phyloP scores from a whole-genome alignment of 2,329 filamentous ascomycete genomes.

The Penicillium sp. region DNA sequence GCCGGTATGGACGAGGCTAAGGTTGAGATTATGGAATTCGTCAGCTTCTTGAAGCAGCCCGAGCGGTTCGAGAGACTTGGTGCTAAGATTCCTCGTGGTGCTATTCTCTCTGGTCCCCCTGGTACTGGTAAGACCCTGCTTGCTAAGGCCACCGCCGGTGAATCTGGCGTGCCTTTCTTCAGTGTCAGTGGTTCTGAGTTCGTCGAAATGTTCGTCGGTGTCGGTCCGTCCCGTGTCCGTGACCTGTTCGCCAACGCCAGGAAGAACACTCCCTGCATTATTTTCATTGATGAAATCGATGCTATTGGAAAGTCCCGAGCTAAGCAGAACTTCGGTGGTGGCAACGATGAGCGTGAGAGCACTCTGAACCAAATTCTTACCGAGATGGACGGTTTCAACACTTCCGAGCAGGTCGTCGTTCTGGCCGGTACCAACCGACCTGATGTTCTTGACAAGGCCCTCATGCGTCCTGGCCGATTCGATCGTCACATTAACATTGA shows the following conservation, averaged over 20 bases:
- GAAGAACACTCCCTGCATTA: slow-evolving; percentile 96
- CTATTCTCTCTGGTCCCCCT: slow-evolving; percentile 94
- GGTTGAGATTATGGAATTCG: slow-evolving; percentile 98
- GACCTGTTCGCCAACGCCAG: slow-evolving; percentile 92
- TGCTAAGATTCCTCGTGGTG: slow-evolving; percentile 95
- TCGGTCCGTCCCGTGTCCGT: slow-evolving; percentile 90
- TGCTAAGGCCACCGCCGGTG: slow-evolving; percentile 94
- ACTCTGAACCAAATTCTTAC: slow-evolving; percentile 98
- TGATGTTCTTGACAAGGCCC: slow-evolving; percentile 89
- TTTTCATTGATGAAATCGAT: slow-evolving; percentile 99
- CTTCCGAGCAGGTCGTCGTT: slow-evolving; percentile 91
- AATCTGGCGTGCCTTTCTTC: slow-evolving; percentile 96
- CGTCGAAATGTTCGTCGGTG: slow-evolving; percentile 99
- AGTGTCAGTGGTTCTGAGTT: slow-evolving; percentile 98
- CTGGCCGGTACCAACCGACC: slow-evolving; percentile 95
- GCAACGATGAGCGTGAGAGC: slow-evolving; percentile 94
- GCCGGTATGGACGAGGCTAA: slow-evolving; percentile 99
- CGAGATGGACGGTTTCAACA: slow-evolving; percentile 99
- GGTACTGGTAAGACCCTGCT: slow-evolving; percentile 98
- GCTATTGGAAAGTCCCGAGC: slow-evolving; percentile 89
- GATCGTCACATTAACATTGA: slow-evolving; percentile 96
- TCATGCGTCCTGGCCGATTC: slow-evolving; percentile 96
- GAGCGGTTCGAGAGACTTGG: slow-evolving; percentile 90
- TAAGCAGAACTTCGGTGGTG: slow-evolving; percentile 80
- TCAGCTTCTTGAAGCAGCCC: slow-evolving; percentile 92